phyloP scores from a whole-genome alignment of 2,329 filamentous ascomycete species.

The Simplicillium sp. region DNA sequence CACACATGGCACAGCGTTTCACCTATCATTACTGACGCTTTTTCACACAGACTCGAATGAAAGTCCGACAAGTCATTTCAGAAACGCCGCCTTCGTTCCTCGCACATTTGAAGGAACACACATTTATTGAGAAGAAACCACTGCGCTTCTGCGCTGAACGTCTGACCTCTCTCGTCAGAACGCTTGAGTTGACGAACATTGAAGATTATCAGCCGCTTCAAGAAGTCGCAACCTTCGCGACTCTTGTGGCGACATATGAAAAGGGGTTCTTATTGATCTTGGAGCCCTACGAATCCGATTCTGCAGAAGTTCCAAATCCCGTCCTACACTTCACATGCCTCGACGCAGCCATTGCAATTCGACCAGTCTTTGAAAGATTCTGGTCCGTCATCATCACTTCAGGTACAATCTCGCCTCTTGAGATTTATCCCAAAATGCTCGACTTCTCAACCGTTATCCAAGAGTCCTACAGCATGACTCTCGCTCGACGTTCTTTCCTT shows the following conservation, averaged over 20 bases:
- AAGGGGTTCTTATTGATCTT: constrained; percentile 92
- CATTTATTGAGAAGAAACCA: constrained; percentile 95
- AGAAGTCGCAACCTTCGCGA: constrained; percentile 96
- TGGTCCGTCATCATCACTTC: constrained; percentile 98
- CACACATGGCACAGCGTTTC: neutral
- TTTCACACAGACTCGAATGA: constrained; percentile 80
- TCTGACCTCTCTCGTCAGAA: constrained; percentile 86
- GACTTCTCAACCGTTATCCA: constrained; percentile 87
- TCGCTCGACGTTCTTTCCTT: constrained; percentile 88
- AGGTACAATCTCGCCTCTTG: constrained; percentile 88
- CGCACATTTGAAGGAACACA: constrained; percentile 85
- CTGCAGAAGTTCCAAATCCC: constrained; percentile 89
- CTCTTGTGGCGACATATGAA: constrained; percentile 91
- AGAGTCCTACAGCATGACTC: constrained; percentile 95
- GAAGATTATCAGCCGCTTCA: constrained; percentile 96
- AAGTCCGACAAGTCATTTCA: constrained; percentile 92
- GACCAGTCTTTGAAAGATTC: constrained; percentile 94
- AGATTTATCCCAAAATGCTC: constrained; percentile 99
- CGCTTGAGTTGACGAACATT: constrained; percentile 91
- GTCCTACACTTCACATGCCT: constrained; percentile 96
- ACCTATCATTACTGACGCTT: neutral
- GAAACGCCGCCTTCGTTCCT: constrained; percentile 94
- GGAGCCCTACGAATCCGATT: constrained; percentile 95
- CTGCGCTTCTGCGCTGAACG: constrained; percentile 90
- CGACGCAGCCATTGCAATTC: constrained; percentile 95